Conservation (phyloP, 805 yeast genomes). For the Metschnikowia colocasiae region DNA sequence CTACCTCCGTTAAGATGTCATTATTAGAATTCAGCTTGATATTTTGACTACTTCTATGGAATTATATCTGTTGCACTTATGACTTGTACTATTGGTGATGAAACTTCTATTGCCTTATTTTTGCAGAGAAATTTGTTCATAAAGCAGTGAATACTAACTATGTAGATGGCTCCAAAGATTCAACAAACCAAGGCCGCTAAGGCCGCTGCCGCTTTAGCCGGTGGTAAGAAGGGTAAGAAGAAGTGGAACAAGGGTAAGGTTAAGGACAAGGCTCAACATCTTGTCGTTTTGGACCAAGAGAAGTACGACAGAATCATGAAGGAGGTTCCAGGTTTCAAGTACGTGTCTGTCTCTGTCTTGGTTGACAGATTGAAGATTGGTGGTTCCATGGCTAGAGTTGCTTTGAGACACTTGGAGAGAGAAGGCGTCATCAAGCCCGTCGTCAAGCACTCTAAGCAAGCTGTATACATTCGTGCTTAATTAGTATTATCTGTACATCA, state of each 20-base stretch:
- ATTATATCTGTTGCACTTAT: neutral
- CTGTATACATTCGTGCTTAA: slow-evolving; percentile 82
- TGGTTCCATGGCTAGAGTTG: slow-evolving; percentile 99
- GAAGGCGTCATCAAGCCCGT: slow-evolving; percentile 95
- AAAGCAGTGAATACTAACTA: slow-evolving; percentile 7
- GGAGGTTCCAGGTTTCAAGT: slow-evolving; percentile 99
- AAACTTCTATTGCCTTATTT: neutral
- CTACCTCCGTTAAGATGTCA: no score
- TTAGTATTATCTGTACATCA: slow-evolving; percentile 7
- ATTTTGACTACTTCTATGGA: neutral
- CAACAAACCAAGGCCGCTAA: slow-evolving; percentile 99
- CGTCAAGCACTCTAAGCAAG: slow-evolving; percentile 93
- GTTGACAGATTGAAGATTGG: slow-evolving; percentile 99
- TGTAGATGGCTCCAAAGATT: slow-evolving; percentile 91
- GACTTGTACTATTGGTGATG: neutral
- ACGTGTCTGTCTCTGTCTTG: slow-evolving; percentile 93
- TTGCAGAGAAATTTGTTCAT: neutral
- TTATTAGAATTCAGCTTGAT: no score
- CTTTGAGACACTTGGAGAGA: slow-evolving; percentile 89
- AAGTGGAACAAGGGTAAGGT: slow-evolving; percentile 99
- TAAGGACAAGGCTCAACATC: slow-evolving; percentile 99
- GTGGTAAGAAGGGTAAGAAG: slow-evolving; percentile 99
- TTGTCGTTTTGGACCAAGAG: slow-evolving; percentile 95
- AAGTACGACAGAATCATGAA: slow-evolving; percentile 98
- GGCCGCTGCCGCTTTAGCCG: slow-evolving; percentile 99